Evolutionary conservation across 164 flowering plant species (phyloP).

Genomic region (Brasenia schreberi): DNA sequence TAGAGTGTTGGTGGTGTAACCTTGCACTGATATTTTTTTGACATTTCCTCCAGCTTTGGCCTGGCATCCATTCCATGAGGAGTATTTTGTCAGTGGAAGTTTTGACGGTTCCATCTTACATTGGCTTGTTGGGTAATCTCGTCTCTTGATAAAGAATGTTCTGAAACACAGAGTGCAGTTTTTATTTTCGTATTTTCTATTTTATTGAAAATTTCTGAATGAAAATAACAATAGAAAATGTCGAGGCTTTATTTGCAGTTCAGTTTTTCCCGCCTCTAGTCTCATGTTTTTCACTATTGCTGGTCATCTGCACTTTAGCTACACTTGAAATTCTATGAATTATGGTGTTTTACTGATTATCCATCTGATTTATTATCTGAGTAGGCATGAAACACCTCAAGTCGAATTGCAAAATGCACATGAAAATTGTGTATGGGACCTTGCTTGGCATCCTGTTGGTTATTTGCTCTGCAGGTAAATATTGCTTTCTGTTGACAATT

Average conservation of each 20-base stretch:
- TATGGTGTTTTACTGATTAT: slow-evolving; percentile 2
- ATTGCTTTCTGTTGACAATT: too few species aligned
- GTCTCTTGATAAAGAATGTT: neutral
- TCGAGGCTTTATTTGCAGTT: too few species aligned
- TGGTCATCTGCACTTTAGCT: too few species aligned
- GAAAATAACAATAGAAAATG: too few species aligned
- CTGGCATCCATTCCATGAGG: slow-evolving; percentile 99
- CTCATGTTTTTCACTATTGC: too few species aligned
- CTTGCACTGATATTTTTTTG: neutral
- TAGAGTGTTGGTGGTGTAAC: neutral
- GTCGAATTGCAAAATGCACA: slow-evolving; percentile 77
- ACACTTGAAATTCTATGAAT: neutral
- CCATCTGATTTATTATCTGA: neutral
- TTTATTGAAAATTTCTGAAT: too few species aligned
- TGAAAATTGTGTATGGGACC: slow-evolving; percentile 97
- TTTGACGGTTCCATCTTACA: slow-evolving; percentile 95
- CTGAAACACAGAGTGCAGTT: too few species aligned
- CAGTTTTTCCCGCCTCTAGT: too few species aligned
- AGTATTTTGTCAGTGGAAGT: slow-evolving; percentile 97
- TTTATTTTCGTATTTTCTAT: too few species aligned
- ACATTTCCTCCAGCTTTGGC: slow-evolving; percentile 58
- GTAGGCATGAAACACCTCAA: slow-evolving; percentile 95
- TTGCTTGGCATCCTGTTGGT: slow-evolving; percentile 99
- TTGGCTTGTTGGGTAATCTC: slow-evolving; percentile 93
- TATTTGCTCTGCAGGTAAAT: slow-evolving; percentile 87